Evolutionary conservation across 805 yeast genomes (phyloP).

Genomic region (Cyberlindnera maclurae): DNA sequence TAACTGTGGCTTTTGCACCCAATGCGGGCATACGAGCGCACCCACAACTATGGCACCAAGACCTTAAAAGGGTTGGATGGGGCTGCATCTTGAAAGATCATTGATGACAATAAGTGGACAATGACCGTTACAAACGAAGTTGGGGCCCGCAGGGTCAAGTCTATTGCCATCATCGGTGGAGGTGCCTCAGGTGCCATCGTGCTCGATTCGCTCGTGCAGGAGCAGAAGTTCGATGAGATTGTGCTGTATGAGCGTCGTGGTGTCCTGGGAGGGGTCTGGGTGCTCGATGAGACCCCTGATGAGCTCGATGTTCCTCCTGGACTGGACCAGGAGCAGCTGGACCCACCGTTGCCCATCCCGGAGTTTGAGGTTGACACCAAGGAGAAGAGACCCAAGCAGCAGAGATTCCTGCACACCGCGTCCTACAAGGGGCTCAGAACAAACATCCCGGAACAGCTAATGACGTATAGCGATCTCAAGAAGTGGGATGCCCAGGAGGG

Average conservation of each 20-base stretch:
- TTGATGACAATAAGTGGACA: slow-evolving; percentile 18
- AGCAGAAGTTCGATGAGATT: slow-evolving; percentile 27
- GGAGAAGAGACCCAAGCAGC: slow-evolving; percentile 9
- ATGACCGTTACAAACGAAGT: slow-evolving; percentile 2
- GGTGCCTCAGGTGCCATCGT: slow-evolving; percentile 43
- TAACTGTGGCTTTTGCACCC: no score
- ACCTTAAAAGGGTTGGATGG: no score
- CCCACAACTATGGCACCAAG: no score
- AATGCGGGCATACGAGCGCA: no score
- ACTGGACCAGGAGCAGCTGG: slow-evolving; percentile 18
- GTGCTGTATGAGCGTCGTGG: slow-evolving; percentile 35
- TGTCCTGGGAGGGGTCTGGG: slow-evolving; percentile 39
- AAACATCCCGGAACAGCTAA: slow-evolving; percentile 36
- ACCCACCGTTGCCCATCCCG: slow-evolving; percentile 21
- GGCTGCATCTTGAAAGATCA: no score
- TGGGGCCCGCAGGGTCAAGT: slow-evolving; percentile 10
- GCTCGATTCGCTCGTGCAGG: slow-evolving; percentile 32
- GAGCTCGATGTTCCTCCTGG: slow-evolving; percentile 24
- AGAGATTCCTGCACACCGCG: slow-evolving; percentile 26
- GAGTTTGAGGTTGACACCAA: neutral
- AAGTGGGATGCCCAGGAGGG: slow-evolving; percentile 26
- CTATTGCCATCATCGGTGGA: slow-evolving; percentile 42
- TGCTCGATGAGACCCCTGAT: slow-evolving; percentile 17
- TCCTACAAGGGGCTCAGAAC: slow-evolving; percentile 28
- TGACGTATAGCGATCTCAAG: slow-evolving; percentile 38